These are phyloP conservation scores for Aspergillus olivimuriae DNA, from an alignment of 495 filamentous ascomycete genomes.

Conservation along the genomic window DNA sequence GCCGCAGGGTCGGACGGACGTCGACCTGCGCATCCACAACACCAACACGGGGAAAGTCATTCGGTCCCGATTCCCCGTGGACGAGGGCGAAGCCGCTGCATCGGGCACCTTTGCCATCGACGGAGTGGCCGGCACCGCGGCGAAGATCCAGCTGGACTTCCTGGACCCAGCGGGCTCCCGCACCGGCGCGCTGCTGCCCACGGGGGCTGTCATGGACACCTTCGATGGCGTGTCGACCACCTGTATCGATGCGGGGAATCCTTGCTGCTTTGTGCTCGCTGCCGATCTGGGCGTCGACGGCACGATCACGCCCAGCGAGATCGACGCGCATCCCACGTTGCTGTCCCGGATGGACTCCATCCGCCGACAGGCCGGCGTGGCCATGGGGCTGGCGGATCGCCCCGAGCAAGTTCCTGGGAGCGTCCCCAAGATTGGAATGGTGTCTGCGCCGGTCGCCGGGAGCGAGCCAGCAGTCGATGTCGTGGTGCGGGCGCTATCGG, in stretches of 20 bases:
- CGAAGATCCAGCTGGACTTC: constrained; percentile 56
- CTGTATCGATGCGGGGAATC: constrained; percentile 61
- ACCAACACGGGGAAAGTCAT: constrained; percentile 50
- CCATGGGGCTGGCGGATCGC: constrained; percentile 53
- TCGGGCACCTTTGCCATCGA: constrained; percentile 57
- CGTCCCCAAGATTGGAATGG: constrained; percentile 61
- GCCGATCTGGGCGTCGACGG: constrained; percentile 43
- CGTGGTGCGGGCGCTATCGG: constrained; percentile 28
- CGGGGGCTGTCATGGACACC: constrained; percentile 48
- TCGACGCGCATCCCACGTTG: constrained; percentile 41
- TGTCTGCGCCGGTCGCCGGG: constrained; percentile 36
- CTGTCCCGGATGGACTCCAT: constrained; percentile 54
- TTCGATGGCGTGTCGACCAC: constrained; percentile 48
- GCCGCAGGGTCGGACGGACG: neutral
- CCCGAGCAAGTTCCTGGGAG: constrained; percentile 44
- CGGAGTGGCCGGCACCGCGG: constrained; percentile 56
- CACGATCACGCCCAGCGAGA: constrained; percentile 46
- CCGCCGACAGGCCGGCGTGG: constrained; percentile 49
- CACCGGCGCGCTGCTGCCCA: constrained; percentile 61
- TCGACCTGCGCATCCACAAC: constrained; percentile 44
- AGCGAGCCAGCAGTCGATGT: constrained; percentile 31
- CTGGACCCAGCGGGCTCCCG: constrained; percentile 60
- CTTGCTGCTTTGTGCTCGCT: constrained; percentile 56
- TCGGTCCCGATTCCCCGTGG: constrained; percentile 41
- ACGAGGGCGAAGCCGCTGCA: constrained; percentile 41